Evolutionary conservation across 2,329 filamentous ascomycete genomes (phyloP), one percentile per base, ranked within the genome.

Genomic region (Geosmithia morbida): DNA sequence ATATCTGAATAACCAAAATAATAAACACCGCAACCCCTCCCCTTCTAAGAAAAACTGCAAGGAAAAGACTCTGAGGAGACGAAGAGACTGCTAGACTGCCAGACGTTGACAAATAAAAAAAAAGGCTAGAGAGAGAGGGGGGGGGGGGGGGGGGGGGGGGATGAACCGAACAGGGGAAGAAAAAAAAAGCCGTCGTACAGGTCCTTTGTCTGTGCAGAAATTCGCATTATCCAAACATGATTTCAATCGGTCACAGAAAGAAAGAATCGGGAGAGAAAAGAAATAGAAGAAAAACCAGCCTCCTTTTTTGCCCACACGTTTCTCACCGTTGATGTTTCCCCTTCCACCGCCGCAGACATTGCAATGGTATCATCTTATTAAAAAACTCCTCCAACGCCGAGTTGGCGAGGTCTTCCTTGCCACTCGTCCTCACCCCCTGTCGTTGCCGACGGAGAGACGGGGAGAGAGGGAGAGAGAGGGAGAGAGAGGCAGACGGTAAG

Each of bases 331-430:
- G 11, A 13, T 13, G 5, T 37, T 37, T 53, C 49, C 55, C 53
- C 51, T 52, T 51, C 52, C 52, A 37, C 33, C 33, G 33, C 33
- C 33, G 13, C 6, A 37, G 33, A 37, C 11, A 54, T 55, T 55
- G 54, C 56, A 57, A 56, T 65, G 62, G 62, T 65, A 65, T 65
- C 60, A 37, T 37, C 33, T 37, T 37, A 16, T 64, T 61, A 56
- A 54, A 53, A 55, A 64, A 65, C 62, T 61, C 62, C 62, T 51
- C 50, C 57, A 64, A 64, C 61, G 56, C 62, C 62, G 33, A 37
- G 33, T 26, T 26, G 22, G 22, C 8, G 8, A 26, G 22, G 22
- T 4, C 22, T 5, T 26, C 22, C 8, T 26, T 26, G 4, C 22
- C 22, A n/a, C 22, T 26, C 22, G 4, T 26, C 8, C 22, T 26